phyloP scores from a whole-genome alignment of 352 stramenopile species.

The Globisporangium okanoganense region DNA sequence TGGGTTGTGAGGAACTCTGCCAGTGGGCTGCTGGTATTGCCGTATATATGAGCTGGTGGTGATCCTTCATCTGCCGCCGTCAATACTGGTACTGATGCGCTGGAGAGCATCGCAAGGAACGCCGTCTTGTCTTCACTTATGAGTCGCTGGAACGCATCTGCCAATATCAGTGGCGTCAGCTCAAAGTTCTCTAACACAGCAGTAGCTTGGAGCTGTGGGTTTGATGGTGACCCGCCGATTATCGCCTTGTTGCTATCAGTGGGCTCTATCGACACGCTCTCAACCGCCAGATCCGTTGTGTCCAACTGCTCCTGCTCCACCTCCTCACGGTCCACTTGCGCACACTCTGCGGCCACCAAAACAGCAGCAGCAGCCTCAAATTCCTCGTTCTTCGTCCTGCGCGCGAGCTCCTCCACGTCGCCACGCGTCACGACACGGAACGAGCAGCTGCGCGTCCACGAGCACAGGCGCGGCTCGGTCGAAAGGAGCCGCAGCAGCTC shows the following conservation, averaged over 20 bases:
- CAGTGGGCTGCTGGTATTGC: neutral
- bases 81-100: neutral
- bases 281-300: neutral
- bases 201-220: neutral
- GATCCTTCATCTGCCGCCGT: neutral
- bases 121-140: conserved; percentile 36
- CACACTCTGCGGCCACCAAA: neutral
- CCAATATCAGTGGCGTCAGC: conserved; percentile 30
- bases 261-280: neutral
- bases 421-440: conserved; percentile 40
- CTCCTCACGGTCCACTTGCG: neutral
- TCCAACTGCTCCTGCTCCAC: neutral
- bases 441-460: conserved; percentile 27
- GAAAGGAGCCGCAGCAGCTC: conserved; percentile 28
- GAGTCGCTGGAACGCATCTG: conserved; percentile 48
- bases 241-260: neutral
- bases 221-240: neutral
- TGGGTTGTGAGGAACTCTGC: neutral
- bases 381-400: conserved; percentile 13
- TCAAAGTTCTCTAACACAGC: conserved; percentile 5
- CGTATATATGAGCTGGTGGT: neutral
- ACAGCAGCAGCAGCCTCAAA: neutral
- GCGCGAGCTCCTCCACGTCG: conserved; percentile 32
- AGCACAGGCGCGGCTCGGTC: conserved; percentile 20
- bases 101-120: conserved; percentile 16